A percentile compares a stretch with the other conserved stretches of the same genome.
Evolutionary conservation across 164 flowering plant genomes (phyloP).

Genomic region (Macadamia integrifolia): DNA sequence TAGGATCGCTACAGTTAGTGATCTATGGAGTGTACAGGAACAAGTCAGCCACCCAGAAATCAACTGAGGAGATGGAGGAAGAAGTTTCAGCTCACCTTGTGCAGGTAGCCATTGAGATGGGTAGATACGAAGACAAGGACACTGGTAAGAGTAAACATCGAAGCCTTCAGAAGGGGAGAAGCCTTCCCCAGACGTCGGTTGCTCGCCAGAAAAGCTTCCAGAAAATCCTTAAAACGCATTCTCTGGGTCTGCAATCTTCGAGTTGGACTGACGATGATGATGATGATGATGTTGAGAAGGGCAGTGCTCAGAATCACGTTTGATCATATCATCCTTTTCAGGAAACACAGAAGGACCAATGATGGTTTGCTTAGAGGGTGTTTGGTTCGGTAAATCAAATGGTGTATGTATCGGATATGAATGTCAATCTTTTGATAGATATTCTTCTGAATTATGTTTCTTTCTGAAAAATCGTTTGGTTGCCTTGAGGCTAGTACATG

Average conservation of each 20-base stretch:
- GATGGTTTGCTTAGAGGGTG: too few relatives aligned
- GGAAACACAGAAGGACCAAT: too few relatives aligned
- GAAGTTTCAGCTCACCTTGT: constrained; percentile 30
- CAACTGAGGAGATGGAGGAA: constrained; percentile 20
- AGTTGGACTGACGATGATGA: constrained; percentile 2
- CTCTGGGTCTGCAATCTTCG: constrained; percentile 18
- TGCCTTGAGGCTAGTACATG: too few relatives aligned
- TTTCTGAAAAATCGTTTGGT: too few relatives aligned
- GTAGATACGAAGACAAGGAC: not conserved
- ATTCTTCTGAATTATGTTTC: too few relatives aligned
- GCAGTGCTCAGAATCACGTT: too few relatives aligned
- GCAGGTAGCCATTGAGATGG: constrained; percentile 18
- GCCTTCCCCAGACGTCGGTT: constrained; percentile 29
- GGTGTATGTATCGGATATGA: too few relatives aligned
- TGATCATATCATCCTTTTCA: too few relatives aligned
- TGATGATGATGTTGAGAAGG: too few relatives aligned
- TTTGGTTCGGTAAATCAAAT: too few relatives aligned
- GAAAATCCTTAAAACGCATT: constrained; percentile 27
- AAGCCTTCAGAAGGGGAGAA: constrained; percentile 30
- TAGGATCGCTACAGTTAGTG: constrained; percentile 42
- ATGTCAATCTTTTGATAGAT: too few relatives aligned
- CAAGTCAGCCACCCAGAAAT: constrained; percentile 12
- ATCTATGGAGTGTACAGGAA: constrained; percentile 23
- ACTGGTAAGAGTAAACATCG: constrained; percentile 5
- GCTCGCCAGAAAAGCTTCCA: constrained; percentile 22